phyloP scores from a whole-genome alignment of 1,139 yeast species.

The Kazachstania sp. region DNA sequence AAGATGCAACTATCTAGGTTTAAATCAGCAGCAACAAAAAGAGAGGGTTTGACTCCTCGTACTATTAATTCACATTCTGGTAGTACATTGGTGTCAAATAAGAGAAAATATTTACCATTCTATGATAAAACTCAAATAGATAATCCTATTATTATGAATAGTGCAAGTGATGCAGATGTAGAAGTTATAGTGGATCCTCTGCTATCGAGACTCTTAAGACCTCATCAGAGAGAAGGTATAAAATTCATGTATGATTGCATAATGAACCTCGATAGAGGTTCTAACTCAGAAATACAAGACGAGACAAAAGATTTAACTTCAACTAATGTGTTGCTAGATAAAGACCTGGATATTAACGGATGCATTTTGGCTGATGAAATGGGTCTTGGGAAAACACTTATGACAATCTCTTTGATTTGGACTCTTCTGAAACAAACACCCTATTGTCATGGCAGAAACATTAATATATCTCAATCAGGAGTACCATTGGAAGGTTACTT shows the following conservation, averaged over 20 bases:
- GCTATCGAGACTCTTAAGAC: constrained; percentile 49
- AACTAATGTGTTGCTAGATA: constrained; percentile 15
- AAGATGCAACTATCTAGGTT: neutral
- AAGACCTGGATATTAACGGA: constrained; percentile 48
- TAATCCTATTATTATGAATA: constrained; percentile 42
- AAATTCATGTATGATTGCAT: constrained; percentile 72
- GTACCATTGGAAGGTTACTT: constrained; percentile 24
- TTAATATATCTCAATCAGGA: constrained; percentile 24
- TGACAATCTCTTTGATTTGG: constrained; percentile 79
- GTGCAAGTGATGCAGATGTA: constrained; percentile 30
- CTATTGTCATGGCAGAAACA: constrained; percentile 17
- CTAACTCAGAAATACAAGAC: constrained; percentile 13
- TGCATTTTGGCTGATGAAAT: constrained; percentile 91
- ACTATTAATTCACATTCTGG: too few relatives aligned
- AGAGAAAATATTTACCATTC: constrained; percentile 26
- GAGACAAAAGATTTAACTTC: constrained; percentile 9
- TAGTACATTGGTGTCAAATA: neutral
- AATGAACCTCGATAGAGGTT: constrained; percentile 48
- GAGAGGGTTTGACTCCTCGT: neutral
- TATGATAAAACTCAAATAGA: constrained; percentile 35
- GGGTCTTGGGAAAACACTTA: constrained; percentile 93
- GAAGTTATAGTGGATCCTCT: constrained; percentile 69
- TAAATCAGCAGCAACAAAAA: neutral
- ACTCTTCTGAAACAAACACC: constrained; percentile 75
- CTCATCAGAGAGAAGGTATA: constrained; percentile 84